These are phyloP conservation scores for Phaeolepiota aurea DNA, from an alignment of 768 basidiomycete species.

Conservation along the genomic window DNA sequence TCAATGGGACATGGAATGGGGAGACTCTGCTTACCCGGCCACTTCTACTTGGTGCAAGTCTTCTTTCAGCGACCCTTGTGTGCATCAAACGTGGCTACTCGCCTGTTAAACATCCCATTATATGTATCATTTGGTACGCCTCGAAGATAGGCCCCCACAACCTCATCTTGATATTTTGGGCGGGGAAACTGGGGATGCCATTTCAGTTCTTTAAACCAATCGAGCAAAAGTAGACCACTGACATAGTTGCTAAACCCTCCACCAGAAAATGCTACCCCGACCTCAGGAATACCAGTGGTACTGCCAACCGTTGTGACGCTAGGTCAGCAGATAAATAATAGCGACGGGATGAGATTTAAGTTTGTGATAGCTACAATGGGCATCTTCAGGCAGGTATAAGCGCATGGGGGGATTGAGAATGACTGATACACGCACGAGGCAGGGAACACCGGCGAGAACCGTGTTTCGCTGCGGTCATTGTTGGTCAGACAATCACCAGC, in stretches of 20 bases:
- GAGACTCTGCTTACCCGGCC: not conserved
- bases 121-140: slow-evolving; percentile 10
- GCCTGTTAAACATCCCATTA: slow-evolving; percentile 11
- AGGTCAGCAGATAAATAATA: not conserved
- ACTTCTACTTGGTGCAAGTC: not conserved
- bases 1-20: not conserved
- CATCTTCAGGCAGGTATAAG: slow-evolving; percentile 25
- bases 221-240: slow-evolving; percentile 8
- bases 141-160: slow-evolving; percentile 7
- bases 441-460: slow-evolving; percentile 54
- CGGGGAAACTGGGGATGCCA: slow-evolving; percentile 7
- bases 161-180: slow-evolving; percentile 11
- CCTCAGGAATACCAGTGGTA: slow-evolving; percentile 44
- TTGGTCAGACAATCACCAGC: slow-evolving; percentile 50
- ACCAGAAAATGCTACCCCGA: slow-evolving; percentile 50
- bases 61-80: not conserved
- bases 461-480: slow-evolving; percentile 40
- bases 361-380: slow-evolving; percentile 38
- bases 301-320: slow-evolving; percentile 69
- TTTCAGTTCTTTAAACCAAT: not conserved
- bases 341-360: not conserved
- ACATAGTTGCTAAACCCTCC: slow-evolving; percentile 74
- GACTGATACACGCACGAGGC: slow-evolving; percentile 26
- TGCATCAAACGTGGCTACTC: not conserved
- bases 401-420: slow-evolving; percentile 18